Evolutionary conservation across 2,329 filamentous ascomycete genomes (phyloP).

Genomic region (Penicillium sp.): DNA sequence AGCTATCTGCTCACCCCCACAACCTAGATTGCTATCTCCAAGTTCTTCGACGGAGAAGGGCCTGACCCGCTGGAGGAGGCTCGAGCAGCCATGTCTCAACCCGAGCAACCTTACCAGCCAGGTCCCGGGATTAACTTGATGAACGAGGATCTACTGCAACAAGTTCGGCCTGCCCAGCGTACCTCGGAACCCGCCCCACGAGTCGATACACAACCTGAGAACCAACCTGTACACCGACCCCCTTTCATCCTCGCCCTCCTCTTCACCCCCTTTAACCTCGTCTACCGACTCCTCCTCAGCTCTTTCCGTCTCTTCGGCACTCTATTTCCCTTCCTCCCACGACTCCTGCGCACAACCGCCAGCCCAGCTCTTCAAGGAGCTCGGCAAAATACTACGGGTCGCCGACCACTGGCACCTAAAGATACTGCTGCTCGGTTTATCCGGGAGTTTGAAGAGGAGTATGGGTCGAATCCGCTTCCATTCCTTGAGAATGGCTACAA

Average conservation of each 20-base stretch:
- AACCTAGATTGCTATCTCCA: constrained; percentile 84
- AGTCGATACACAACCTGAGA: constrained; percentile 76
- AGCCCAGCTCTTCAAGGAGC: constrained; percentile 57
- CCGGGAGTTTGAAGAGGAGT: constrained; percentile 93
- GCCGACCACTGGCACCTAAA: constrained; percentile 78
- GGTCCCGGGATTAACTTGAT: constrained; percentile 75
- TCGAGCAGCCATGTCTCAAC: constrained; percentile 66
- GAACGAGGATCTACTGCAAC: constrained; percentile 50
- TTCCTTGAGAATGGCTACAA: constrained; percentile 92
- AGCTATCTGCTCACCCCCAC: constrained; percentile 26
- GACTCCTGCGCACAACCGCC: constrained; percentile 54
- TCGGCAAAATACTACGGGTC: constrained; percentile 66
- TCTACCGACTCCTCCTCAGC: constrained; percentile 72
- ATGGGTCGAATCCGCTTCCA: constrained; percentile 69
- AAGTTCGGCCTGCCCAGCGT: constrained; percentile 41
- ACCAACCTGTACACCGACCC: constrained; percentile 69
- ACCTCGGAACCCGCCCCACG: constrained; percentile 75
- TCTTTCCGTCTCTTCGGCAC: constrained; percentile 75
- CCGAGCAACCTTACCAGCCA: constrained; percentile 59
- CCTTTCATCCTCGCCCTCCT: constrained; percentile 79
- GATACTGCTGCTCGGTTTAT: constrained; percentile 90
- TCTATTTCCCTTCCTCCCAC: constrained; percentile 80
- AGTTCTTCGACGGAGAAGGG: constrained; percentile 96
- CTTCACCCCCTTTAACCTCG: constrained; percentile 79
- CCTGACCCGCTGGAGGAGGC: constrained; percentile 82